phyloP scores from a whole-genome alignment of 495 filamentous ascomycete species.

The Hypoxylon lienhwacheense region DNA sequence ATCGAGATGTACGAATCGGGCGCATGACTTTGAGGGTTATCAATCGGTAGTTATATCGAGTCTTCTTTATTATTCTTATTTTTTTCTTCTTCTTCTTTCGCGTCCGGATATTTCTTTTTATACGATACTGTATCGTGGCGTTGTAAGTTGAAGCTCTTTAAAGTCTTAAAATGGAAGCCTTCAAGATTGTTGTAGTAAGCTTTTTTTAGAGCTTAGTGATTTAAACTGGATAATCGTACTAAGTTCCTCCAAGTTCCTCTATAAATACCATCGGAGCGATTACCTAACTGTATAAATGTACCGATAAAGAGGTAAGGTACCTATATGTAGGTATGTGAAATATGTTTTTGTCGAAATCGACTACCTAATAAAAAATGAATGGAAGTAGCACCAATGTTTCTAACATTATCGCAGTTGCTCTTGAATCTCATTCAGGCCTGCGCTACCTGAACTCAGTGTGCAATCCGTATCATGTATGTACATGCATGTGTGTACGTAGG shows the following conservation, averaged over 20 bases:
- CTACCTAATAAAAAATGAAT: slow-evolving; percentile 1
- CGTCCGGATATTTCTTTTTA: too few relatives aligned
- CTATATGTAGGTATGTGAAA: neutral
- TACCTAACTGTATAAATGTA: too few relatives aligned
- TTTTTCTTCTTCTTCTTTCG: too few relatives aligned
- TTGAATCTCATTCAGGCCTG: slow-evolving; percentile 19
- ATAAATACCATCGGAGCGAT: too few relatives aligned
- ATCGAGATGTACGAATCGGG: slow-evolving; percentile 44
- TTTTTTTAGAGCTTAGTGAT: too few relatives aligned
- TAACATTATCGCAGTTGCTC: slow-evolving; percentile 21
- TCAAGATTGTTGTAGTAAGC: slow-evolving; percentile 32
- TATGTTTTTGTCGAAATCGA: neutral
- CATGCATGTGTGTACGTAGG: slow-evolving; percentile 8
- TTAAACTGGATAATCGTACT: too few relatives aligned
- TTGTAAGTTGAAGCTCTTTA: neutral
- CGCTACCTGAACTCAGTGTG: slow-evolving; percentile 4
- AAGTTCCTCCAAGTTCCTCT: too few relatives aligned
- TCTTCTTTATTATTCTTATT: too few relatives aligned
- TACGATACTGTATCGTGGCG: neutral
- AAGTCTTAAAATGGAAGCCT: too few relatives aligned
- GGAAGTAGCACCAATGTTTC: slow-evolving; percentile 4
- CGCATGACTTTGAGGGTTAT: slow-evolving; percentile 43
- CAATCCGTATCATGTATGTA: neutral
- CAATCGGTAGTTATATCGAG: neutral
- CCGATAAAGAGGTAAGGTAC: too few relatives aligned